phyloP scores from a whole-genome alignment of 139 green algal species.

The Picocystis salinarum region DNA sequence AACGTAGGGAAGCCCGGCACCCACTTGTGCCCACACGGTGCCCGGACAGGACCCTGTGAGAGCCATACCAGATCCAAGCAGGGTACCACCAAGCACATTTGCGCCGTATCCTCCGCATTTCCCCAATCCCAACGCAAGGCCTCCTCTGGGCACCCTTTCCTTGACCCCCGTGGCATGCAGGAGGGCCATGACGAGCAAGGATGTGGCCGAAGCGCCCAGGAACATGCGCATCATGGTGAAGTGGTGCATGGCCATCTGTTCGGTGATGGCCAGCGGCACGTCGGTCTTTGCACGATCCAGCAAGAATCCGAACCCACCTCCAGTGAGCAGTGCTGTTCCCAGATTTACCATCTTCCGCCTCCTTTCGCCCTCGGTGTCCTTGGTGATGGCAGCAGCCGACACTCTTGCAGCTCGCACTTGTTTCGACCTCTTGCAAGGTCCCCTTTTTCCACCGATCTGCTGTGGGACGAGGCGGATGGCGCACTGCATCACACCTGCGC shows the following conservation, averaged over 20 bases:
- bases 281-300: slow-evolving; percentile 1
- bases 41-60: neutral
- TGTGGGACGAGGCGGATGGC: too few species aligned
- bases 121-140: neutral
- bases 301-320: neutral
- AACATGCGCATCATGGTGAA: slow-evolving; percentile 5
- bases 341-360: too few species aligned
- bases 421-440: too few species aligned
- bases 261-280: neutral
- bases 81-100: neutral
- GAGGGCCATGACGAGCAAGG: neutral
- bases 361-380: too few species aligned
- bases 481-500: too few species aligned
- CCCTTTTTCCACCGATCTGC: too few species aligned
- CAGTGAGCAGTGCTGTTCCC: neutral
- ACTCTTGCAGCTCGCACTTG: too few species aligned
- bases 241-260: slow-evolving; percentile 2
- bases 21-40: slow-evolving; percentile 2
- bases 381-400: too few species aligned
- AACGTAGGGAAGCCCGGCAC: neutral
- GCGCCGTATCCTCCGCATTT: neutral
- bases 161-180: neutral
- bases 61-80: slow-evolving; percentile 1
- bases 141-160: neutral
- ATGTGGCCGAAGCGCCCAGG: neutral